Percentiles rank a stretch among this genome's conserved stretches.
These are phyloP conservation scores for Globisporangium splendens DNA, from an alignment of 352 stramenopile genomes.

Conservation along the genomic window DNA sequence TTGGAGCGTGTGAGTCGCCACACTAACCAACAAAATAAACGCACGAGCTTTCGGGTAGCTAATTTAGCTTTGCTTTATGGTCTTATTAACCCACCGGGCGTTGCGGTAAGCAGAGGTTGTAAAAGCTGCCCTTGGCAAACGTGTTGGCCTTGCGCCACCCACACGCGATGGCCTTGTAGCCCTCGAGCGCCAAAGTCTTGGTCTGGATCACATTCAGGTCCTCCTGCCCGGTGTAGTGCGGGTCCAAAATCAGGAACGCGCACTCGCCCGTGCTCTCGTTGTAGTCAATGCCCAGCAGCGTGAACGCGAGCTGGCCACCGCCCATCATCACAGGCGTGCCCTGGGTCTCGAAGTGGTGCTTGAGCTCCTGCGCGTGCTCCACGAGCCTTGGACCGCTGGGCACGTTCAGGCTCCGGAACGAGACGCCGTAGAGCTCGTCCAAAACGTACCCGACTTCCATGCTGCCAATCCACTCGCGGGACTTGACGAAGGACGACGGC, in stretches of 20 bases:
- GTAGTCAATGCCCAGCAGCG: slow-evolving; percentile 73
- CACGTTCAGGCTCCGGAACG: slow-evolving; percentile 65
- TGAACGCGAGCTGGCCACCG: slow-evolving; percentile 78
- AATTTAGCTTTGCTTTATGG: too few species aligned
- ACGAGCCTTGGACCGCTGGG: slow-evolving; percentile 50
- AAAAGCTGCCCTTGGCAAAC: slow-evolving; percentile 66
- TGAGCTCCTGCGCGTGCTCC: slow-evolving; percentile 60
- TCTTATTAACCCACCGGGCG: background rate
- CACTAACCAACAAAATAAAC: too few species aligned
- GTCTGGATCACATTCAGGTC: slow-evolving; percentile 68
- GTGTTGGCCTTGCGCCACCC: slow-evolving; percentile 58
- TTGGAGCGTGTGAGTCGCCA: background rate
- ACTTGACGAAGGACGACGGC: slow-evolving; percentile 55
- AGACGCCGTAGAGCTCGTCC: slow-evolving; percentile 70
- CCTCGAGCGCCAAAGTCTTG: slow-evolving; percentile 64
- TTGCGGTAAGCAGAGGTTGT: slow-evolving; percentile 77
- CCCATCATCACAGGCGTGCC: slow-evolving; percentile 88
- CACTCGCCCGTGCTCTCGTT: slow-evolving; percentile 54
- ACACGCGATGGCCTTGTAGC: slow-evolving; percentile 71
- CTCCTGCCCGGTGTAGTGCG: slow-evolving; percentile 75
- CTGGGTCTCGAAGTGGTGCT: slow-evolving; percentile 73
- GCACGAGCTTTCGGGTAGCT: too few species aligned
- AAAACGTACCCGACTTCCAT: slow-evolving; percentile 84
- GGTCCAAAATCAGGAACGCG: slow-evolving; percentile 79
- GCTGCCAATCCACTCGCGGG: slow-evolving; percentile 79